These are phyloP conservation scores for Calonectria hawksworthii DNA, from an alignment of 2,329 filamentous ascomycete genomes.

Conservation along the genomic window DNA sequence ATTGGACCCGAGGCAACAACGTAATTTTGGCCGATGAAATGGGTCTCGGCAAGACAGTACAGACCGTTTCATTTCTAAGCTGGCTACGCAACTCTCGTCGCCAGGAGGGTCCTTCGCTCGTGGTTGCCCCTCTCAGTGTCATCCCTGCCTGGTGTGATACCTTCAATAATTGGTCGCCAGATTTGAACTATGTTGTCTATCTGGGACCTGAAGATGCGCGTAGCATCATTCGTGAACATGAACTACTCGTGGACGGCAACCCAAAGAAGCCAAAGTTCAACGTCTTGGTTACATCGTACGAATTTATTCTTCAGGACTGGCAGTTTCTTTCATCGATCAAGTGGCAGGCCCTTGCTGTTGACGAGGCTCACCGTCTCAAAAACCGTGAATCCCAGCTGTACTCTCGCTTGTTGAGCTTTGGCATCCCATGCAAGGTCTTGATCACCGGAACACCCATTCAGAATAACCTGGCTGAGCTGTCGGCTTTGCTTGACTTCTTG, in stretches of 20 bases:
- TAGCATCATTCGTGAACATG: conserved; percentile 89
- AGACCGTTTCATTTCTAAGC: conserved; percentile 96
- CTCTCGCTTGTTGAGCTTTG: conserved; percentile 85
- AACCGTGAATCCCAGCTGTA: conserved; percentile 97
- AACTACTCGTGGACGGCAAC: conserved; percentile 89
- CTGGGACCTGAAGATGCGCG: conserved; percentile 90
- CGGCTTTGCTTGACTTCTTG: conserved; percentile 93
- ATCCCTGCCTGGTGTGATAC: conserved; percentile 99
- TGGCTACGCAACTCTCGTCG: conserved; percentile 92
- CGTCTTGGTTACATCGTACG: conserved; percentile 96
- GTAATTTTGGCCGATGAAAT: conserved; percentile 99
- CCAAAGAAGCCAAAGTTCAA: conserved; percentile 95
- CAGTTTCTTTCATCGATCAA: conserved; percentile 90
- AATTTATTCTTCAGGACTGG: conserved; percentile 91
- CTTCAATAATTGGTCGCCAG: conserved; percentile 95
- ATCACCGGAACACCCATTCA: conserved; percentile 99
- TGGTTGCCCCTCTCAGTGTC: conserved; percentile 96
- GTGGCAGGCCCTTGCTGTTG: conserved; percentile 97
- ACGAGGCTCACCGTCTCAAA: conserved; percentile 97
- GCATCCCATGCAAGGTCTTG: conserved; percentile 87
- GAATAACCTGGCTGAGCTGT: conserved; percentile 94
- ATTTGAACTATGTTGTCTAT: conserved; percentile 97
- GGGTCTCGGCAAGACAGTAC: conserved; percentile 98
- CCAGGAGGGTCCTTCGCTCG: conserved; percentile 95
- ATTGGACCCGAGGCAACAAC: conserved; percentile 95